Conservation (phyloP, 192 early-diverging fungal genomes). For the Glomus cerebriforme region DNA sequence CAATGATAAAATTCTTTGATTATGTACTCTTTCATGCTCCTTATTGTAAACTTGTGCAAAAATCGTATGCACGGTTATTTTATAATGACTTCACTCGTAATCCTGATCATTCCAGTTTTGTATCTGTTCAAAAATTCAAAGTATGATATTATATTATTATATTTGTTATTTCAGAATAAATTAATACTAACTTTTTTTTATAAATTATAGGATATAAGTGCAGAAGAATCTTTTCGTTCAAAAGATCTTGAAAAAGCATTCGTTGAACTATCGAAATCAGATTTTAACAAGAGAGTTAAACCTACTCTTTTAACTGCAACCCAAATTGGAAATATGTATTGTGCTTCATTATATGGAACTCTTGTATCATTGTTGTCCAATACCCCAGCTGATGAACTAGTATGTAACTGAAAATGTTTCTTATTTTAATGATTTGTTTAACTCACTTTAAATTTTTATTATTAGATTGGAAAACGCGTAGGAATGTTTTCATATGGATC, state of each 20-base stretch:
- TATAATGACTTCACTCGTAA: constrained; percentile 92
- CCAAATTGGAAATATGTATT: constrained; percentile 96
- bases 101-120: constrained; percentile 63
- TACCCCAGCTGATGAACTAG: constrained; percentile 66
- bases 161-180: constrained; percentile 17
- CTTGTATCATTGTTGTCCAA: constrained; percentile 81
- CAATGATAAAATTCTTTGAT: constrained; percentile 64
- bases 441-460: neutral
- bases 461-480: constrained; percentile 77
- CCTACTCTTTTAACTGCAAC: constrained; percentile 79
- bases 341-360: constrained; percentile 60
- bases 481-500: constrained; percentile 95
- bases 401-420: constrained; percentile 8
- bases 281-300: constrained; percentile 73
- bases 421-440: constrained; percentile 3
- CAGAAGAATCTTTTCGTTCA: constrained; percentile 79
- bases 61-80: constrained; percentile 86
- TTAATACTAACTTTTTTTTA: constrained; percentile 34
- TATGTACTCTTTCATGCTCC: constrained; percentile 95
- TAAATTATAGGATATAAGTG: constrained; percentile 40
- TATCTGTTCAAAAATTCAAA: constrained; percentile 54
- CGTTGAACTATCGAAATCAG: constrained; percentile 74
- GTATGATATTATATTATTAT: constrained; percentile 27
- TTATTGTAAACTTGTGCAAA: constrained; percentile 96
- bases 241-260: constrained; percentile 93